Evolutionary conservation across 352 stramenopile genomes (phyloP).

Genomic region (Globisporangium lucens): DNA sequence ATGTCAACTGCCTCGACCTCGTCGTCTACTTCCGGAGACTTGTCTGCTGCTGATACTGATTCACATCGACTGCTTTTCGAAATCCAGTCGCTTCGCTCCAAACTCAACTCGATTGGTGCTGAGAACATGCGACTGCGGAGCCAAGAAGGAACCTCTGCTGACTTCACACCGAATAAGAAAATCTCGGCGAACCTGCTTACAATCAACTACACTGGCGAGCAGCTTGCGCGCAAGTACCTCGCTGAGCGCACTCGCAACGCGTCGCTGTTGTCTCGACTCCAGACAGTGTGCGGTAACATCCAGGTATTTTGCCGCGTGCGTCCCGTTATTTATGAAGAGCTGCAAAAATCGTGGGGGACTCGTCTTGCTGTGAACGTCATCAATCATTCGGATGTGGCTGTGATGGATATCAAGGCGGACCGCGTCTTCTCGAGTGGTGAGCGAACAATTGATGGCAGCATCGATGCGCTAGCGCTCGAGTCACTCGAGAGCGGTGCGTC

Average conservation of each 20-base stretch:
- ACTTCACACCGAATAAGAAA: conserved; percentile 39
- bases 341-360: conserved; percentile 52
- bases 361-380: conserved; percentile 76
- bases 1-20: conserved; percentile 33
- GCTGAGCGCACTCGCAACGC: conserved; percentile 80
- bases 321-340: conserved; percentile 74
- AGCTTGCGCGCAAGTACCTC: conserved; percentile 87
- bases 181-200: conserved; percentile 65
- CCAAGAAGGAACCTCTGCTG: conserved; percentile 36
- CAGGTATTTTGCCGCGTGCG: conserved; percentile 92
- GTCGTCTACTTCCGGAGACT: conserved; percentile 20
- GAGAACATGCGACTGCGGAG: conserved; percentile 57
- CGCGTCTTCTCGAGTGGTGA: conserved; percentile 33
- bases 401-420: conserved; percentile 71
- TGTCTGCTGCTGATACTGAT: conserved; percentile 16
- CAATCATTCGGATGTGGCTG: conserved; percentile 79
- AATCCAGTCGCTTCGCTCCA: conserved; percentile 51
- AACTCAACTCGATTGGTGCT: conserved; percentile 46
- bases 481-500: conserved; percentile 42
- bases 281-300: conserved; percentile 92
- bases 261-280: conserved; percentile 70
- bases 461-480: conserved; percentile 35
- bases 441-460: conserved; percentile 29
- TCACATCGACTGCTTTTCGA: conserved; percentile 33
- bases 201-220: conserved; percentile 58